Base-by-base conservation (phyloP, 23 red algal genomes). In the Rhodosorus marinus region DNA sequence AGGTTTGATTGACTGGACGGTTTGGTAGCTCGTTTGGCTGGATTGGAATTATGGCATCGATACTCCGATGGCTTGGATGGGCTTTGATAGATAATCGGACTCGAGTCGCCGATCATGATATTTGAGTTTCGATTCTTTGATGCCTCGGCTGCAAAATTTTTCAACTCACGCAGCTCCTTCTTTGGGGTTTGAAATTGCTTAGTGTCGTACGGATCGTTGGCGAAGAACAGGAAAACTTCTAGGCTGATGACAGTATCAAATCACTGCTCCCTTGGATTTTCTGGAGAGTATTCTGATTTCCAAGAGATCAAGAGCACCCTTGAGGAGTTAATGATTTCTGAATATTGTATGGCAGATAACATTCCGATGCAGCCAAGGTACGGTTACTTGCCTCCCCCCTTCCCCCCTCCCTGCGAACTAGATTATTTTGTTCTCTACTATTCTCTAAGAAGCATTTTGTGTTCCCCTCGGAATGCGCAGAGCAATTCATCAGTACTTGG, bases 151-250 rank as follows among this genome's bases (percentile, higher is more conserved):
- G 6, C 26, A 24, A 24, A 4, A 4, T 4, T 5, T 7, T 50
- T 2, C 5, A 22, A 1, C 3, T 7, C 0, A 22, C 47, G 47
- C 2, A 5, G 0, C 47, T 26, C 1, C 1, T 48, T 23, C 43
- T 1, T 48, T 3, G 21, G 2, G 1, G 23, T 7, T 2, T 36
- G 6, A 21, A 21, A 6, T 54, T 8, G 22, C 24, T 5, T 8
- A 64, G 90, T 80, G 21, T 98, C 90, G 5, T 98, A 98, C 42
- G 90, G 90, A 9, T 98, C 90, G 8, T 32, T 98, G 31, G 90
- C 90, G 0, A 68, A 76, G 23, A 86, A 86, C 58, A 57, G 74
- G 21, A 47, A 75, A 32, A 47, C 86, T 2, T 65, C 78, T 33
- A 55, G 90, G 7, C 40, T 98, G 26, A 40, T 33, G 24, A 31